A percentile compares a stretch with the other conserved stretches of the same genome.
Evolutionary conservation across 176 grass and related monocot genomes (phyloP).

Genomic region (Aegilops longissima): DNA sequence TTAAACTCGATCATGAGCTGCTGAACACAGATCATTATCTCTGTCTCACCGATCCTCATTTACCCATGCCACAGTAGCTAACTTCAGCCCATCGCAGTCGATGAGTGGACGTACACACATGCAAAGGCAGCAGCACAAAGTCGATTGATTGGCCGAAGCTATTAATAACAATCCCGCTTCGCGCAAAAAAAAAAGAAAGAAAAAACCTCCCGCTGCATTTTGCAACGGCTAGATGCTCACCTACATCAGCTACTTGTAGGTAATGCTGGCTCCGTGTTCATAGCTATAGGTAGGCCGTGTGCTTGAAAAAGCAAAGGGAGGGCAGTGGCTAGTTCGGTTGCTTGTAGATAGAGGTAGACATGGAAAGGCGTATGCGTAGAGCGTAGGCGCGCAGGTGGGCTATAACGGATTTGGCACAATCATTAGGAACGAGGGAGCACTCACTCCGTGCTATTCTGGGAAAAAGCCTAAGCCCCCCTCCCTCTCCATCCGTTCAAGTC

Average conservation of each 20-base stretch:
- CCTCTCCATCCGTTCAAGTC: neutral
- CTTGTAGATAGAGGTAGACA: slow-evolving; percentile 36
- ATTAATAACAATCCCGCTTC: neutral
- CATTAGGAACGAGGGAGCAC: slow-evolving; percentile 67
- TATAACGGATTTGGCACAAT: slow-evolving; percentile 81
- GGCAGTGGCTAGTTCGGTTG: slow-evolving; percentile 3
- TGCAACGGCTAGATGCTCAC: slow-evolving; percentile 31
- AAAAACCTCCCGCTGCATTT: neutral
- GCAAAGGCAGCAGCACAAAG: neutral
- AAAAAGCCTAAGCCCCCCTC: neutral
- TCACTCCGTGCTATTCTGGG: slow-evolving; percentile 55
- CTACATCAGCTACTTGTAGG: neutral
- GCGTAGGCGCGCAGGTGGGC: slow-evolving; percentile 3
- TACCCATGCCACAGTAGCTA: neutral
- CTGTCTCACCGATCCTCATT: neutral
- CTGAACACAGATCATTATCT: neutral
- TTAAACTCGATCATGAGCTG: neutral
- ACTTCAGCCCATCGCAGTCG: neutral
- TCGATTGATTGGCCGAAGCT: neutral
- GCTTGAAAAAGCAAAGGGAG: slow-evolving; percentile 38
- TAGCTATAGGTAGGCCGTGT: slow-evolving; percentile 16
- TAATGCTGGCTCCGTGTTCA: neutral
- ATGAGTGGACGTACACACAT: neutral
- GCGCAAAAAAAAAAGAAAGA: too few relatives aligned
- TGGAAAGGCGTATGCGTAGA: slow-evolving; percentile 29